Percentiles rank a stretch among this genome's conserved stretches.
Evolutionary conservation across 805 yeast species (phyloP).

Genomic region (Cyberlindnera misumaiensis): DNA sequence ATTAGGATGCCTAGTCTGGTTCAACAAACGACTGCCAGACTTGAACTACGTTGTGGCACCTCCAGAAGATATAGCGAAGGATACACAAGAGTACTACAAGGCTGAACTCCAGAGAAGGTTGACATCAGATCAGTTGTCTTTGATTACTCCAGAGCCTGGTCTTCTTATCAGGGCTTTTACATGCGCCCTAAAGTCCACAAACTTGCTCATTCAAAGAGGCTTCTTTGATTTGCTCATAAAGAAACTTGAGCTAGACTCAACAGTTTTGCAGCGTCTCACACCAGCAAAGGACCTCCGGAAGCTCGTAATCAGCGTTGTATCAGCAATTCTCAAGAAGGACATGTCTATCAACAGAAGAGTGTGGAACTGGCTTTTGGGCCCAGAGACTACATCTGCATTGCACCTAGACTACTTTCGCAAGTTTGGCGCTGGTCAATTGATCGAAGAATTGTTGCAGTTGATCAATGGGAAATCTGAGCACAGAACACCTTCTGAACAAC

Average conservation of each 20-base stretch:
- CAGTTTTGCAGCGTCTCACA: slow-evolving; percentile 42
- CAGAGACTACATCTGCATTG: slow-evolving; percentile 34
- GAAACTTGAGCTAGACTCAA: slow-evolving; percentile 59
- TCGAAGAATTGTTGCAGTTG: slow-evolving; percentile 45
- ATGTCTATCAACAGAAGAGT: slow-evolving; percentile 92
- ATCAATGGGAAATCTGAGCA: slow-evolving; percentile 28
- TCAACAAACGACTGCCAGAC: slow-evolving; percentile 56
- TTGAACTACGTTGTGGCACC: slow-evolving; percentile 32
- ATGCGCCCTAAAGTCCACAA: slow-evolving; percentile 58
- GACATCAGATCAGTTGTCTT: slow-evolving; percentile 47
- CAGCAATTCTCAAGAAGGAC: slow-evolving; percentile 71
- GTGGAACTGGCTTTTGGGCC: slow-evolving; percentile 91
- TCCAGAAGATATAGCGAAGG: slow-evolving; percentile 9
- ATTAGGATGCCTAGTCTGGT: slow-evolving; percentile 79
- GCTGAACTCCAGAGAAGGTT: slow-evolving; percentile 22
- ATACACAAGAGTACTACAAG: slow-evolving; percentile 18
- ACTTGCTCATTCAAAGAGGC: slow-evolving; percentile 77
- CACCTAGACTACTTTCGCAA: slow-evolving; percentile 44
- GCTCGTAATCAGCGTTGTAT: slow-evolving; percentile 55
- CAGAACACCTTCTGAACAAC: slow-evolving; percentile 24
- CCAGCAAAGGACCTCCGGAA: slow-evolving; percentile 47
- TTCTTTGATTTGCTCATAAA: slow-evolving; percentile 74
- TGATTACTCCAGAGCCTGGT: slow-evolving; percentile 75
- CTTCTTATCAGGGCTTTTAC: slow-evolving; percentile 68
- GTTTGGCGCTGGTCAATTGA: slow-evolving; percentile 46